A percentile compares a stretch with the other conserved stretches of the same genome.
Evolutionary conservation across 106 monocot species (phyloP).

Genomic region (Allium sativum): DNA sequence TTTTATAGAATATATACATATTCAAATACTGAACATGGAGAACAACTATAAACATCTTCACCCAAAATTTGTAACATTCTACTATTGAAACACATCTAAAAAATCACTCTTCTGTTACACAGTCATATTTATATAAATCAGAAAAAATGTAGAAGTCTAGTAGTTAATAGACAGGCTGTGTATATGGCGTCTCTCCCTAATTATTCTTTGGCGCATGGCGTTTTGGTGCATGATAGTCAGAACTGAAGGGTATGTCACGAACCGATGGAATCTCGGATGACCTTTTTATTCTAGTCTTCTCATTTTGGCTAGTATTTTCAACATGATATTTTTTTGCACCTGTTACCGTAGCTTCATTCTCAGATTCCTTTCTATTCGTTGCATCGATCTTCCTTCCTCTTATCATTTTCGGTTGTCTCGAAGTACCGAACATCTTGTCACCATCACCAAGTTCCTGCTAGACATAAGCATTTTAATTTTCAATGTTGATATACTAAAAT

Average conservation of each 20-base stretch:
- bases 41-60: no score
- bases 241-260: conserved; percentile 20
- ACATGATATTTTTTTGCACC: conserved; percentile 13
- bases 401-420: neutral
- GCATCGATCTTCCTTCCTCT: conserved; percentile 15
- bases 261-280: neutral
- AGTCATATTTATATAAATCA: conserved; percentile 3
- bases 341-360: conserved; percentile 3
- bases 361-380: neutral
- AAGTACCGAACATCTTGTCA: neutral
- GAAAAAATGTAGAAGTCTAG: neutral
- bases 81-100: conserved; percentile 3
- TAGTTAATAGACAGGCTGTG: neutral
- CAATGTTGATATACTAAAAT: neutral
- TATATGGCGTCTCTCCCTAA: neutral
- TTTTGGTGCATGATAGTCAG: conserved; percentile 17
- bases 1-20: no score
- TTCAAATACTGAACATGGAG: no score
- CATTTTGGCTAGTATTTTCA: neutral
- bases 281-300: conserved; percentile 3
- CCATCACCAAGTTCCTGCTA: conserved; percentile 7
- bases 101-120: conserved; percentile 1
- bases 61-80: neutral
- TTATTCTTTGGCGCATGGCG: conserved; percentile 22
- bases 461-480: neutral